These are phyloP conservation scores for Boletus rufocinnamomeus DNA, from an alignment of 768 basidiomycete genomes.

Conservation along the genomic window DNA sequence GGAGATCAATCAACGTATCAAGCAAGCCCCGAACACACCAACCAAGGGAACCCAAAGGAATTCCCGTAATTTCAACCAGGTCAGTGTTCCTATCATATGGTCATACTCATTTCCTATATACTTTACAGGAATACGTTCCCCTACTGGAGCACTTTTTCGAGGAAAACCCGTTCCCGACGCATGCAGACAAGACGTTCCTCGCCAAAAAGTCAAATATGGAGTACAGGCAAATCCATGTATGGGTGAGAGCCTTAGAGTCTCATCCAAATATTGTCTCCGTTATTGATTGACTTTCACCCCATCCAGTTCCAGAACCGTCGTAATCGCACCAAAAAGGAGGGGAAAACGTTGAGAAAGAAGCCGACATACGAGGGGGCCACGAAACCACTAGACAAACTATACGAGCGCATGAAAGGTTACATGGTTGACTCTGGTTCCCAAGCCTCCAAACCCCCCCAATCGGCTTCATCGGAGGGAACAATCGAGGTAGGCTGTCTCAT, in stretches of 20 bases:
- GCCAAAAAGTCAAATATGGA: constrained; percentile 11
- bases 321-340: constrained; percentile 11
- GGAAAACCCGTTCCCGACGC: constrained; percentile 13
- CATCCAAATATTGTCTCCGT: accelerated
- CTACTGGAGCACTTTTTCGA: constrained; percentile 16
- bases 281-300: background rate
- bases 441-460: background rate
- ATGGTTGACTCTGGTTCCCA: background rate
- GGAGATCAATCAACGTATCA: background rate
- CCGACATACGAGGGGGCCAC: background rate
- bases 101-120: accelerated
- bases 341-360: constrained; percentile 1
- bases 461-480: background rate
- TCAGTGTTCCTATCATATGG: background rate
- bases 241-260: constrained; percentile 4
- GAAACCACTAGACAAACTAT: background rate
- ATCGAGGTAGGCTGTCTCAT: background rate
- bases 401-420: background rate
- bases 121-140: constrained; percentile 1
- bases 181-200: constrained; percentile 16
- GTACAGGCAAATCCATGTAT: constrained; percentile 22
- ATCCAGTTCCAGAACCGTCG: constrained; percentile 19
- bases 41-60: accelerated
- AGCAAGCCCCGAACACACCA: accelerated
- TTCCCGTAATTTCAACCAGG: constrained; percentile 3